Evolutionary conservation across 345 rosid species (phyloP), one percentile per base, ranked within the genome.

Genomic region (Combretum micranthum): DNA sequence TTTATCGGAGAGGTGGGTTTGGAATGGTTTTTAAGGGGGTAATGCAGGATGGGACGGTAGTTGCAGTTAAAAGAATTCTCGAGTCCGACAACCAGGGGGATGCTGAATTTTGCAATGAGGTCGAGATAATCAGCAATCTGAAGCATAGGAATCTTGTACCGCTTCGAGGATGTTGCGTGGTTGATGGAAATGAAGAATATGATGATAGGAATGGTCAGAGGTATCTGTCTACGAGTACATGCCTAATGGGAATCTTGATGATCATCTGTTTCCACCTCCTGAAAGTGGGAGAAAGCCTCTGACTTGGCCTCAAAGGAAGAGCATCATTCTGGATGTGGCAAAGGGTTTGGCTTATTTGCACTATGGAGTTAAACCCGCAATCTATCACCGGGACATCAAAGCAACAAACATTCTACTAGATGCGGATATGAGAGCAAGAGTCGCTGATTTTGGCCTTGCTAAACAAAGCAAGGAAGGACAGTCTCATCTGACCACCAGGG

Each of bases 61-160:
- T n/a, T n/a, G n/a, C n/a, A n/a, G n/a, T n/a, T n/a, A n/a, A n/a
- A n/a, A n/a, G 65, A 50, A 69, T 93, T 16, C 59, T 86, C 4
- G 94, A 93, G 47, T 86, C 91, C 0, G 96, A 86, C 68, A 80
- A 86, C 62, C 83, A 84, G 70, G 93, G 90, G 6, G 86, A 88
- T 64, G 76, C 73, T 0, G 99, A 93, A 69, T 93, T 93, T 50
- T 74, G 89, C 50, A 93, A 93, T 9, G 99, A 93, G 74, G 91
- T 93, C 57, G 99, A 86, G 83, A 89, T 93, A 26, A 88, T 93
- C 55, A 83, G 94, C 80, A 84, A 84, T n/a, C n/a, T n/a, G n/a
- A n/a, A n/a, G n/a, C n/a, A n/a, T n/a, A n/a, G n/a, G n/a, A n/a
- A n/a, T n/a, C 77, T 93, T 48, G 86, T 88, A 62, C 87, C 97